A percentile compares a stretch with the other conserved stretches of the same genome.
Evolutionary conservation across 306 rosid genomes (phyloP).

Genomic region (Acacia confusa): DNA sequence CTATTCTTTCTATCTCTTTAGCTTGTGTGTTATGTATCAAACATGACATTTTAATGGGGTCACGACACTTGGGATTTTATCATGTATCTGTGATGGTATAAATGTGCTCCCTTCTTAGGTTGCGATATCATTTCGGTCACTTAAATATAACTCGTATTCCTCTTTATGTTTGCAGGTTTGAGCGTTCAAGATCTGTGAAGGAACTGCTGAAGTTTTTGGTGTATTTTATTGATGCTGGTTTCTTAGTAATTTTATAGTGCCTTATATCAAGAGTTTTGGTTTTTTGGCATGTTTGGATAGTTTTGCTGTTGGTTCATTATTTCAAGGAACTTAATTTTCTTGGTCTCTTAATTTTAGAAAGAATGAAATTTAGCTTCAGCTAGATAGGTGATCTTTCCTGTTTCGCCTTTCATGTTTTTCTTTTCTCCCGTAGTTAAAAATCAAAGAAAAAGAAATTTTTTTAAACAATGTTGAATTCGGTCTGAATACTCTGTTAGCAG

Average conservation of each 20-base stretch:
- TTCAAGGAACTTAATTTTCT: not conserved
- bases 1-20: not conserved
- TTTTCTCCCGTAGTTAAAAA: not conserved
- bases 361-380: not conserved
- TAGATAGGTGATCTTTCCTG: not conserved
- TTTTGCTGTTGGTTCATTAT: not conserved
- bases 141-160: not conserved
- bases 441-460: not conserved
- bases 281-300: not conserved
- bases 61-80: not conserved
- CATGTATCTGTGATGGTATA: not conserved
- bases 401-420: not conserved
- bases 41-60: not conserved
- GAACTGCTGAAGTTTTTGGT: not conserved
- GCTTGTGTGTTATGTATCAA: not conserved
- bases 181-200: conserved; percentile 73
- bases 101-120: not conserved
- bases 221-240: not conserved
- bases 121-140: not conserved
- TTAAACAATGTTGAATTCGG: not conserved
- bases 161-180: conserved; percentile 52
- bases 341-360: not conserved
- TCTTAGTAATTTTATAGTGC: not conserved
- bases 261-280: not conserved
- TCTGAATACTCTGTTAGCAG: not conserved